Evolutionary conservation across 768 basidiomycete genomes (phyloP), one percentile per base, ranked within the genome.

Genomic region (Mycena chlorophos): DNA sequence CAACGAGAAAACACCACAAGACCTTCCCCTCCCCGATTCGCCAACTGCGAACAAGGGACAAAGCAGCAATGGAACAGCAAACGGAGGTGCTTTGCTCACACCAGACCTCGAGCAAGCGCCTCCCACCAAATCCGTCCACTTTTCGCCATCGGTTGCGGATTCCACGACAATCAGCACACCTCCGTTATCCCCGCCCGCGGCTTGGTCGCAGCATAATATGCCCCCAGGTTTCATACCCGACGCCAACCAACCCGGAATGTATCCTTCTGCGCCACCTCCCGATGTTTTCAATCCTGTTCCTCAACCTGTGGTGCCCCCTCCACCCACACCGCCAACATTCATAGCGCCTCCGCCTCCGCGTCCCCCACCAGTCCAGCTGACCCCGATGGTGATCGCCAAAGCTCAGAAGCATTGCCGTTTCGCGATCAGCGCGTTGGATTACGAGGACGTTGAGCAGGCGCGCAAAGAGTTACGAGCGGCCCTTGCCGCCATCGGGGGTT

Each of bases 351-450:
- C 69, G 39, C 65, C 68, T 8, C 55, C 69, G 3, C 65, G 66
- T 8, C 61, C 66, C 1, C 62, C 68, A 17, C 62, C 66, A 27
- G 46, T 75, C 8, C 85, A 86, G 28, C 70, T 94, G 43, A 83
- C 88, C 1, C 84, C 89, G 3, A 75, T 74, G 50, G 66, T 85
- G 51, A 80, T 97, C 23, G 77, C 86, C 19, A 84, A 87, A 58
- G 84, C 83, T 14, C 95, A 99, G 77, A 97, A 91, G 67, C 94
- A 95, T 64, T 94, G 94, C 63, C 81, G 83, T 51, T 97, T 89
- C 73, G 96, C 96, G 5, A 91, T 98, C 54, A 93, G 91, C 27
- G 85, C 97, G n/a, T 76, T 99, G 52, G 94, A 98, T 66, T 98
- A 95, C 68, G 96, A 98, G 67, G 96, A 99, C 70, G 78, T 79